Base-by-base conservation (phyloP, 306 rosid genomes). In the Sphenostylis stenocarpa region DNA sequence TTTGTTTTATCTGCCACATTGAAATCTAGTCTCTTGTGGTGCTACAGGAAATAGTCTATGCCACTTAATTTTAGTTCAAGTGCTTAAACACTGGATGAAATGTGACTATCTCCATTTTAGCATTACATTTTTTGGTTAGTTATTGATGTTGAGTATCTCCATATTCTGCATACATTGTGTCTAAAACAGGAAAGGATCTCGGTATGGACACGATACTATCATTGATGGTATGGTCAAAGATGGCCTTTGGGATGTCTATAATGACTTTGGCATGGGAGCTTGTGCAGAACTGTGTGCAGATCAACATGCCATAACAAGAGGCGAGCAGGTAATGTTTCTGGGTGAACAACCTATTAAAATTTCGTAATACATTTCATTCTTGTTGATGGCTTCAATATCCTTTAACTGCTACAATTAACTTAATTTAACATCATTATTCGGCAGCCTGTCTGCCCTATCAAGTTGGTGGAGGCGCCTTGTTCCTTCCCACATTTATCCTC, bases 231-330 rank as follows among this genome's bases (percentile, higher is more conserved):
- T 92, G 98, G 70, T 91, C 31, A 94, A 92, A 80, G 98, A 94
- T 84, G 97, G 98, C 62, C 90, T 94, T 48, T 94, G 98, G 98
- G 98, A 94, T 87, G 97, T 88, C 77, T 94, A 92, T 77, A 94
- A 94, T 73, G 93, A 89, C 86, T 79, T 89, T 49, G 87, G 93
- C 38, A 94, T 94, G 96, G 97, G 97, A 80, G 87, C 78, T 79
- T 94, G 98, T 82, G 98, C 79, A 14, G 98, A 94, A 81, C 39
- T 94, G 41, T 94, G 98, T 76, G 97, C 98, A 70, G 87, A 87
- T 29, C 82, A 77, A 44, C 87, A 87, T 83, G 60, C 57, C 77
- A 86, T 94, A 67, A 82, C 91, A 67, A 90, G 96, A 84, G 93
- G 90, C 84, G 90, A 90, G 73, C 98, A 94, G 97, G 97, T 94